Evolutionary conservation across 169 alveolate genomes (phyloP).

Genomic region (Plasmodium gallinaceum): DNA sequence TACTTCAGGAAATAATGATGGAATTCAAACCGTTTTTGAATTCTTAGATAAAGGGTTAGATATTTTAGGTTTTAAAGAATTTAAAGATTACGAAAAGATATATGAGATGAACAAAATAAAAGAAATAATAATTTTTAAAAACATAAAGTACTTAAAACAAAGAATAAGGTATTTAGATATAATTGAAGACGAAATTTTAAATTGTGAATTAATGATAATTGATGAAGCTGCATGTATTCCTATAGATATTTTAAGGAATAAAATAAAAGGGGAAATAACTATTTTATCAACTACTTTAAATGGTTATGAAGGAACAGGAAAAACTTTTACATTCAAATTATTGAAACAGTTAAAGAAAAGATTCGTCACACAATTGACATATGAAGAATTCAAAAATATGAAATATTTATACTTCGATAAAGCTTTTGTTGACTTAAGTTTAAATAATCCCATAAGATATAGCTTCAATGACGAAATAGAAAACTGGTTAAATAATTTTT

Average conservation of each 20-base stretch:
- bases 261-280: conserved; percentile 94
- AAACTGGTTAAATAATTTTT: conserved; percentile 96
- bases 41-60: conserved; percentile 96
- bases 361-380: conserved; percentile 68
- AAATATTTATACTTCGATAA: conserved; percentile 47
- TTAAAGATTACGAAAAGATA: conserved; percentile 91
- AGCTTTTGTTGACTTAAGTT: conserved; percentile 60
- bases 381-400: conserved; percentile 48
- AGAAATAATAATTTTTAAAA: conserved; percentile 71
- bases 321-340: conserved; percentile 97
- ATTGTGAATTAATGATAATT: conserved; percentile 96
- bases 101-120: conserved; percentile 75
- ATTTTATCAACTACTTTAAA: conserved; percentile 98
- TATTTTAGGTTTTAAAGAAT: conserved; percentile 93
- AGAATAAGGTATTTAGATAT: conserved; percentile 74
- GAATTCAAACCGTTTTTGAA: conserved; percentile 97
- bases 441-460: conserved; percentile 98
- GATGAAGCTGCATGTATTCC: conserved; percentile 99
- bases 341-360: conserved; percentile 90
- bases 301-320: conserved; percentile 99
- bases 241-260: conserved; percentile 95
- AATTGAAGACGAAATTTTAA: conserved; percentile 71
- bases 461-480: conserved; percentile 98
- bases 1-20: conserved; percentile 99
- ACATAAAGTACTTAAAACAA: conserved; percentile 78